Percentiles rank a stretch among this genome's conserved stretches.
Evolutionary conservation across 2,329 filamentous ascomycete genomes (phyloP).

Genomic region (Chaetoscypha palmicola): DNA sequence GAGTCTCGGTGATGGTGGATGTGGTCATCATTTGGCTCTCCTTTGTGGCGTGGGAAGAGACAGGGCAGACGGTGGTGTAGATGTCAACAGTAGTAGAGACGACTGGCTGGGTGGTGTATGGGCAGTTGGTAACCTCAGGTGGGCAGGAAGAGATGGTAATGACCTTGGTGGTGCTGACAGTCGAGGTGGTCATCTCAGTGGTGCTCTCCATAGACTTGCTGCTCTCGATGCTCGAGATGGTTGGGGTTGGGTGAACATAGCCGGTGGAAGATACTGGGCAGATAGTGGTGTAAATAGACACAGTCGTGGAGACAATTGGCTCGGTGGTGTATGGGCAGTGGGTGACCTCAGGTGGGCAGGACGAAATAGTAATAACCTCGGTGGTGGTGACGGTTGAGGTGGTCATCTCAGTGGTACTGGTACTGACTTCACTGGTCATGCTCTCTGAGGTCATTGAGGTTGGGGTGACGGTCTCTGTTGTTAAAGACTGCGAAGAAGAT

Average conservation of each 20-base stretch:
- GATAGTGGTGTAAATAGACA: not conserved
- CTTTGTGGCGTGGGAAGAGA: not conserved
- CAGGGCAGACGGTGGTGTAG: not conserved
- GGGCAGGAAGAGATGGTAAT: not conserved
- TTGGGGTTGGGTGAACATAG: not conserved
- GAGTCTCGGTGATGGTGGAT: not conserved
- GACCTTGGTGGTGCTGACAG: not conserved
- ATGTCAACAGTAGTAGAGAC: not conserved
- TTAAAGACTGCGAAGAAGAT: no score
- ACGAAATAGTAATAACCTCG: not conserved
- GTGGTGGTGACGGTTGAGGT: not conserved
- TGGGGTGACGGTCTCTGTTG: not conserved
- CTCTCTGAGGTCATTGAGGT: not conserved
- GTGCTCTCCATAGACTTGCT: not conserved
- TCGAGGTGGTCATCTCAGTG: not conserved
- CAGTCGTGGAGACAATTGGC: not conserved
- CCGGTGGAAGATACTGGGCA: not conserved
- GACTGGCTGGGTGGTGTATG: constrained; percentile 1
- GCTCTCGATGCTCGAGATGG: no score
- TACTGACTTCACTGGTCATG: not conserved
- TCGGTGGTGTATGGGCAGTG: constrained; percentile 3
- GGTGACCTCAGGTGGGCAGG: constrained; percentile 1
- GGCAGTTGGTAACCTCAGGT: not conserved
- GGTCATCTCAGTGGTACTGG: not conserved
- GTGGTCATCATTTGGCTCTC: not conserved